These are phyloP conservation scores for Tylopilus sp. DNA, from an alignment of 1,284 basidiomycete genomes.

Conservation along the genomic window DNA sequence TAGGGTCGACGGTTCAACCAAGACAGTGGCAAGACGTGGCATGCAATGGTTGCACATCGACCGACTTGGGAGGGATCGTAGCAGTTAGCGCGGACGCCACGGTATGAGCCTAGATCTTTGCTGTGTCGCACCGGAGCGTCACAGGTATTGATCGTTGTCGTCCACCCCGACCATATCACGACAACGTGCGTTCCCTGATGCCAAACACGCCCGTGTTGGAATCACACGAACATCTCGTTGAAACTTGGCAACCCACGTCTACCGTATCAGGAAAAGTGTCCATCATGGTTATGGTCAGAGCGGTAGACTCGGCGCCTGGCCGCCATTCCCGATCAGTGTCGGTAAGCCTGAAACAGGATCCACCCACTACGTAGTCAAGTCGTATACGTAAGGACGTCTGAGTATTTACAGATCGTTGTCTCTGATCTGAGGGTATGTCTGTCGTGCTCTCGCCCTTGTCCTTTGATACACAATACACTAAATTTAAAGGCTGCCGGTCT, in stretches of 20 bases:
- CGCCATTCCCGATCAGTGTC: slow-evolving; percentile 8
- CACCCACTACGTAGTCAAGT: not conserved
- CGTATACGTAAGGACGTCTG: slow-evolving; percentile 7
- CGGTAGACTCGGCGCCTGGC: slow-evolving; percentile 2
- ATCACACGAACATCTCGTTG: slow-evolving; percentile 2
- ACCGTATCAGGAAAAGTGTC: not conserved
- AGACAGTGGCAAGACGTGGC: too few relatives aligned
- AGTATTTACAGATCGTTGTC: not conserved
- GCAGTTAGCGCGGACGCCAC: not conserved
- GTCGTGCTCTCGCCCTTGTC: not conserved
- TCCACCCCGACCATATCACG: not conserved
- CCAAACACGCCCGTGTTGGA: not conserved
- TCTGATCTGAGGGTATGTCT: slow-evolving; percentile 4
- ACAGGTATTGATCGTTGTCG: slow-evolving; percentile 7
- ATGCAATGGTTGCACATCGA: not conserved
- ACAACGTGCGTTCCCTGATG: slow-evolving; percentile 1
- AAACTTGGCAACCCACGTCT: slow-evolving; percentile 8
- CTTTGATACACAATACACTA: not conserved
- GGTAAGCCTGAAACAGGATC: slow-evolving; percentile 5
- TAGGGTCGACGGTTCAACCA: not conserved
- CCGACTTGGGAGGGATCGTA: not conserved
- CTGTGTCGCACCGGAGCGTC: not conserved
- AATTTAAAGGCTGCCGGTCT: not conserved
- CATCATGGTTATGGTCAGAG: not conserved
- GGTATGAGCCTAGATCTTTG: not conserved